Evolutionary conservation across 2,329 filamentous ascomycete genomes (phyloP), one percentile per base, ranked within the genome.

Genomic region (Colletotrichum sp.): DNA sequence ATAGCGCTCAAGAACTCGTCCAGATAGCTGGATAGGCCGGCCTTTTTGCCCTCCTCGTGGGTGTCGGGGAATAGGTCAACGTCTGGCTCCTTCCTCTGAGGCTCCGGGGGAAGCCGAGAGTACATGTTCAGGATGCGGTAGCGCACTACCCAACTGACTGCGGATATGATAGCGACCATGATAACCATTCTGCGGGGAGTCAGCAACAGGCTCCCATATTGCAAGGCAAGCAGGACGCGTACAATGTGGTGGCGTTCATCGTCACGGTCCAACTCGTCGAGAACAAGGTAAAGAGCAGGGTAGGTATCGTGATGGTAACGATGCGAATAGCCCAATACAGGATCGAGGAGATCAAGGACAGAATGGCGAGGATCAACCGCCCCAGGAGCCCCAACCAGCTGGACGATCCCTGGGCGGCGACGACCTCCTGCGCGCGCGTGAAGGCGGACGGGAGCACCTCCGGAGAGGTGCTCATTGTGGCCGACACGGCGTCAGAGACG

Each of bases 41-140:
- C 93, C 84, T 99, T 99, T 34, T 93, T 93, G 78, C 96, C 96
- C 66, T 94, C 94, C 79, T 98, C 96, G 81, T 98, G 95, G 5
- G 94, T 93, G 81, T 99, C 96, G 6, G 97, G 96, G 82, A 99
- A 99, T 15, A 99, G 89, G 81, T 99, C 98, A 82, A 99, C 92
- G 80, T 98, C 95, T 0, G 97, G 96, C 85, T 99, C 96, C 86
- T 99, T 98, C 79, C 97, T 93, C 84, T 98, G 96, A 3, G 97
- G 96, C 84, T 99, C 96, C 4, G 96, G 96, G 1, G 98, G 96
- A 18, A 99, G 89, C 78, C 96, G 93, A 70, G 96, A 94, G 87
- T 99, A 99, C 93, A 98, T 98, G 85, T 98, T 99, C 82, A 99
- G 90, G 84, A 98, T 98, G 77, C 97, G 94, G 85, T 99, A 99